Evolutionary conservation across 805 yeast species (phyloP).

Genomic region (Kodamaea jinghongensis): DNA sequence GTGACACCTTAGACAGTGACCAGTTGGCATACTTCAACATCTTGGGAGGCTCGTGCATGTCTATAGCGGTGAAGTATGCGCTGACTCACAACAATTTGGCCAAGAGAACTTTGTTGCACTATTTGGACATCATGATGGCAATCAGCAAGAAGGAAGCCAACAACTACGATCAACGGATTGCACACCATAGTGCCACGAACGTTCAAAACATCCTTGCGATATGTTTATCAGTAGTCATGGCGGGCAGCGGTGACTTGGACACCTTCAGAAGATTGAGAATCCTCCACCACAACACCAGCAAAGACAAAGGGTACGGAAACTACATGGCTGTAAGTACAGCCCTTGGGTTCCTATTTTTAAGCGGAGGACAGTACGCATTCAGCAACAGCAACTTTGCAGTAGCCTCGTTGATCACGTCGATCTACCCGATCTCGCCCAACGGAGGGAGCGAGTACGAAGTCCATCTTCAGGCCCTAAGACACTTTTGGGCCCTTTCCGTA

Average conservation of each 20-base stretch:
- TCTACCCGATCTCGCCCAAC: slow-evolving; percentile 72
- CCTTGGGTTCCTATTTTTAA: slow-evolving; percentile 82
- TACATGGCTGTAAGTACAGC: slow-evolving; percentile 79
- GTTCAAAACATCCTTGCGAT: slow-evolving; percentile 60
- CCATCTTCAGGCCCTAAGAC: slow-evolving; percentile 80
- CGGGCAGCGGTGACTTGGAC: slow-evolving; percentile 87
- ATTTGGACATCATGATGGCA: slow-evolving; percentile 50
- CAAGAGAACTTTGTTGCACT: slow-evolving; percentile 52
- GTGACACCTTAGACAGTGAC: slow-evolving; percentile 49
- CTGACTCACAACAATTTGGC: slow-evolving; percentile 60
- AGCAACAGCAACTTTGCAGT: slow-evolving; percentile 59
- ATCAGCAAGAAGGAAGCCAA: slow-evolving; percentile 41
- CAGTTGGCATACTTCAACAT: slow-evolving; percentile 61
- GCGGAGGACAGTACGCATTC: slow-evolving; percentile 90
- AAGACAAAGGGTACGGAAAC: slow-evolving; percentile 56
- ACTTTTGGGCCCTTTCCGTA: slow-evolving; percentile 85
- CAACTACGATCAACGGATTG: slow-evolving; percentile 57
- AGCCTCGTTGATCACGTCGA: slow-evolving; percentile 67
- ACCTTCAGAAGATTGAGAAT: slow-evolving; percentile 69
- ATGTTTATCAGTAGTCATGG: slow-evolving; percentile 72
- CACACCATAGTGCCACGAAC: slow-evolving; percentile 51
- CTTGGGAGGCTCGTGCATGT: slow-evolving; percentile 69
- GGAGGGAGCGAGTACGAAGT: slow-evolving; percentile 46
- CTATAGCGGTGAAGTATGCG: slow-evolving; percentile 75
- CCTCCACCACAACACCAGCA: slow-evolving; percentile 57